Evolutionary conservation across 73 alveolate species (phyloP).

Genomic region (Halteria grandinella): DNA sequence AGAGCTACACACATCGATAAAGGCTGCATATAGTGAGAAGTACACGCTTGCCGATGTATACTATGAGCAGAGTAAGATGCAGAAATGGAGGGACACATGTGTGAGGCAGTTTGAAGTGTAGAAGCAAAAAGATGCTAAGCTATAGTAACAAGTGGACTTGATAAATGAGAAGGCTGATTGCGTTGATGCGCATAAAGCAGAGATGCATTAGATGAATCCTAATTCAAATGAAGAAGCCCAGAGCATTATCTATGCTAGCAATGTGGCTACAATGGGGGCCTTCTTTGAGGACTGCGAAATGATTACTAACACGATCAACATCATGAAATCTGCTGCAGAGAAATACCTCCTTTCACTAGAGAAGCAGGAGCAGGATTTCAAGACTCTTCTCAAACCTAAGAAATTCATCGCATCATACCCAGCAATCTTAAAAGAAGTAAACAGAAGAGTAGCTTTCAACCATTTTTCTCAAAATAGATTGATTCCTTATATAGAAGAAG

Average conservation of each 20-base stretch:
- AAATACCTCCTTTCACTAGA: too few relatives aligned
- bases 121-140: not conserved
- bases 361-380: not conserved
- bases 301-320: not conserved
- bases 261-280: too few relatives aligned
- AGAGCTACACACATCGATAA: too few relatives aligned
- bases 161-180: too few relatives aligned
- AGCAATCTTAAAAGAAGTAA: constrained; percentile 6
- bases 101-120: not conserved
- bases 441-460: constrained; percentile 33
- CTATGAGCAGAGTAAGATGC: constrained; percentile 21
- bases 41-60: constrained; percentile 26
- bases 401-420: not conserved
- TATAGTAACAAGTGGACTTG: not conserved
- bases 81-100: constrained; percentile 38
- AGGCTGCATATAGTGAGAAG: too few relatives aligned
- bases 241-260: too few relatives aligned
- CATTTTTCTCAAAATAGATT: not conserved
- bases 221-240: too few relatives aligned
- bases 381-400: not conserved
- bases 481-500: not conserved
- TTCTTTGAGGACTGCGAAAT: not conserved
- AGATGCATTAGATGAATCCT: too few relatives aligned
- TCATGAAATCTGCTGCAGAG: not conserved
- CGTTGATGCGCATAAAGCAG: too few relatives aligned